Percentiles rank a stretch among this genome's conserved stretches.
Evolutionary conservation across 106 monocot species (phyloP).

Genomic region (Xerophyta viscosa): DNA sequence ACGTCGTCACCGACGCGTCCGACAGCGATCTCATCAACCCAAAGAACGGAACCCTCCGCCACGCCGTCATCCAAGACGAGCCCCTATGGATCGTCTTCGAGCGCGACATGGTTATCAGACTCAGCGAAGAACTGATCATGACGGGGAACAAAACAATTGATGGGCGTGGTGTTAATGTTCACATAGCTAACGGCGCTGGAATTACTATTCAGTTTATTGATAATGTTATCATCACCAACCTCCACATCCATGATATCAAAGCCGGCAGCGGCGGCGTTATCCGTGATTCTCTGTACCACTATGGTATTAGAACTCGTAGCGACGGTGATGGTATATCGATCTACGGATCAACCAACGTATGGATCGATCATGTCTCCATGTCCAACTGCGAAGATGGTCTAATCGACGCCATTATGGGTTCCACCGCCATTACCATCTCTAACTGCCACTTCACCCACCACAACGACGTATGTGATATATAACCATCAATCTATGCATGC

Average conservation of each 20-base stretch:
- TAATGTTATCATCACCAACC: constrained; percentile 47
- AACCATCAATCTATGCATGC: too few relatives aligned
- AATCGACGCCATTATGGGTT: constrained; percentile 24
- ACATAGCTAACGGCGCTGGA: constrained; percentile 31
- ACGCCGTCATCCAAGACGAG: constrained; percentile 22
- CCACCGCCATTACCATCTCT: constrained; percentile 62
- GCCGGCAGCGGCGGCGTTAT: constrained; percentile 24
- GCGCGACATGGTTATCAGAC: constrained; percentile 48
- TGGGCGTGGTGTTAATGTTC: constrained; percentile 39
- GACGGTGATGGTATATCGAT: constrained; percentile 56
- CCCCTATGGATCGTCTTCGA: constrained; percentile 45
- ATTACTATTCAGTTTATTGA: constrained; percentile 35
- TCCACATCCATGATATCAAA: constrained; percentile 49
- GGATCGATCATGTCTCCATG: constrained; percentile 42
- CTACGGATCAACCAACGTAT: constrained; percentile 37
- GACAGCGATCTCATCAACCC: constrained; percentile 13
- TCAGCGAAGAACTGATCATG: constrained; percentile 42
- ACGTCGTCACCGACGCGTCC: constrained; percentile 17
- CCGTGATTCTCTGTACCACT: constrained; percentile 21
- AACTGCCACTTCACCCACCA: constrained; percentile 46
- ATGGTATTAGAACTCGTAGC: constrained; percentile 26
- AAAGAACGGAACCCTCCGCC: constrained; percentile 19
- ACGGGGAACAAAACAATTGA: constrained; percentile 53
- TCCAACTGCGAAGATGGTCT: constrained; percentile 18
- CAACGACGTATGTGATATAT: too few relatives aligned